These are phyloP conservation scores for Aspergillus mulundensis DNA, from an alignment of 495 filamentous ascomycete species.

Conservation along the genomic window DNA sequence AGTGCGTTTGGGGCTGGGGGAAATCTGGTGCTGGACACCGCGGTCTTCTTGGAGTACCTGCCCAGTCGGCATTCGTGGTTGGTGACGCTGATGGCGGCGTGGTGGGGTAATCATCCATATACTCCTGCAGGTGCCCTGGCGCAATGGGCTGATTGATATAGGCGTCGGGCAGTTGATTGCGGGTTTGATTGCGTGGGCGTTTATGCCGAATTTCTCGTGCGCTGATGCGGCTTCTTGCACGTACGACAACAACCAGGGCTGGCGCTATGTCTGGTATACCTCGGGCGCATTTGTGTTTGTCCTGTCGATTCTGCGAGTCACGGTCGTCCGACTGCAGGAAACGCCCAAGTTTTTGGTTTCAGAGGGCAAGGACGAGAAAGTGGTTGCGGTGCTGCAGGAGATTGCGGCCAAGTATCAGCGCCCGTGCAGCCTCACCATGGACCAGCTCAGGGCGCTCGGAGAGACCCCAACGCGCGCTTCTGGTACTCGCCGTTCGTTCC, in stretches of 20 bases:
- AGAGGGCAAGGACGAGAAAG: slow-evolving; percentile 58
- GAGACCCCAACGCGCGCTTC: slow-evolving; percentile 4
- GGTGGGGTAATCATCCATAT: slow-evolving; percentile 38
- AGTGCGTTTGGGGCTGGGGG: slow-evolving; percentile 56
- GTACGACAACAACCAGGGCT: slow-evolving; percentile 47
- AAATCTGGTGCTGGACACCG: slow-evolving; percentile 66
- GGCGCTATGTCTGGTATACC: slow-evolving; percentile 55
- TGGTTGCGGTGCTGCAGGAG: slow-evolving; percentile 55
- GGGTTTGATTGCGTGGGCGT: slow-evolving; percentile 45
- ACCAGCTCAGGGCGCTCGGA: slow-evolving; percentile 41
- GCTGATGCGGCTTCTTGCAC: slow-evolving; percentile 34
- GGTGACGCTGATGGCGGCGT: slow-evolving; percentile 45
- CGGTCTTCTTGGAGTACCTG: slow-evolving; percentile 53
- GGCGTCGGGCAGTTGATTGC: slow-evolving; percentile 30
- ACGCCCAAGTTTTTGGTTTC: slow-evolving; percentile 71
- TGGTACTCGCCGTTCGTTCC: slow-evolving; percentile 25
- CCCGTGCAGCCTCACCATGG: slow-evolving; percentile 58
- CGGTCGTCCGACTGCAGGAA: slow-evolving; percentile 62
- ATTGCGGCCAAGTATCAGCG: slow-evolving; percentile 62
- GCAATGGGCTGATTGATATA: slow-evolving; percentile 4
- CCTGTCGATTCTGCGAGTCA: slow-evolving; percentile 62
- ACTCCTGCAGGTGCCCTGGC: neutral
- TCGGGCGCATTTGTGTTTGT: slow-evolving; percentile 62
- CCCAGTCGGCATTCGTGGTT: slow-evolving; percentile 44
- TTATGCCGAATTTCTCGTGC: slow-evolving; percentile 39